Conservation (phyloP, 129 eudicot genomes). For the Rutidosis leptorrhynchoides region DNA sequence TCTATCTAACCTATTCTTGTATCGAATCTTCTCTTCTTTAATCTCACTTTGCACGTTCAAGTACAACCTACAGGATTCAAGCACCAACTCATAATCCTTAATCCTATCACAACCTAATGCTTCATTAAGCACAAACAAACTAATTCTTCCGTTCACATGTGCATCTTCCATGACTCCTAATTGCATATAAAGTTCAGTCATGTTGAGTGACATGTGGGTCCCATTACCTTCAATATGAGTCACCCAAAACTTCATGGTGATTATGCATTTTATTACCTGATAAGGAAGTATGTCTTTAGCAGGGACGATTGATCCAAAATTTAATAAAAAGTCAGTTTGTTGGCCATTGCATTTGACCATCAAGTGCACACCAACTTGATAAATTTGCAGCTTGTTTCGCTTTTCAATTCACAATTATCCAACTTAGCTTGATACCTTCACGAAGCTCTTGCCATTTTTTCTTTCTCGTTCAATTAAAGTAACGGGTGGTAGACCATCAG, state of each 20-base stretch:
- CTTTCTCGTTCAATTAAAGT: slow-evolving; percentile 68
- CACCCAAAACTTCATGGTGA: no score
- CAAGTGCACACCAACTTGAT: slow-evolving; percentile 74
- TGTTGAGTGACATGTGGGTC: slow-evolving; percentile 35
- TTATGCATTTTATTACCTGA: no score
- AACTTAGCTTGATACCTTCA: slow-evolving; percentile 64
- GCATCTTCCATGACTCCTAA: slow-evolving; percentile 83
- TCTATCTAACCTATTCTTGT: slow-evolving; percentile 70
- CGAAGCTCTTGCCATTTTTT: slow-evolving; percentile 85
- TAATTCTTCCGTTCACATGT: no score
- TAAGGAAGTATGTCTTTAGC: no score
- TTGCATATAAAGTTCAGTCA: slow-evolving; percentile 77
- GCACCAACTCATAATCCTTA: slow-evolving; percentile 62
- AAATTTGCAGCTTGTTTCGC: slow-evolving; percentile 76
- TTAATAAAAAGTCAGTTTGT: slow-evolving; percentile 72
- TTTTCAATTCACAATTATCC: slow-evolving; percentile 78
- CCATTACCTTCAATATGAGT: slow-evolving; percentile 36
- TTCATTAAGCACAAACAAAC: no score
- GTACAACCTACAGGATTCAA: slow-evolving; percentile 60
- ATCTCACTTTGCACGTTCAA: no score
- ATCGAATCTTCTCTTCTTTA: no score
- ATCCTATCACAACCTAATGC: slow-evolving; percentile 70
- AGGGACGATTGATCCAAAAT: slow-evolving; percentile 76
- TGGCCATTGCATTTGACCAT: slow-evolving; percentile 93
- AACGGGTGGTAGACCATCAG: slow-evolving; percentile 63